Base-by-base conservation (phyloP, 371 early-diverging fungal genomes). In the Smittium culicis region DNA sequence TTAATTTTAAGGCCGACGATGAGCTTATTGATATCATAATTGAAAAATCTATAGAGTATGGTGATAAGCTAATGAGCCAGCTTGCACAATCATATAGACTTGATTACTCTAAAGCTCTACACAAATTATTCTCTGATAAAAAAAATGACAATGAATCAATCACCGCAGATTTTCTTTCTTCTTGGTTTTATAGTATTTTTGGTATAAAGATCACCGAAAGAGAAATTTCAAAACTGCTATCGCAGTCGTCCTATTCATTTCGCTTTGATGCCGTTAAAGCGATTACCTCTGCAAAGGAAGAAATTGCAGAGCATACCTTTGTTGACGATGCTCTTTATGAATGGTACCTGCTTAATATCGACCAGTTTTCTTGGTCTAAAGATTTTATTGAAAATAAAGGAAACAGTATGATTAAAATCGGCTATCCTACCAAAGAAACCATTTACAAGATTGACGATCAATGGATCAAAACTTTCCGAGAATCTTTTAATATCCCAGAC, bases 301-400 rank as follows among this genome's bases (percentile, higher is more conserved):
- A 64, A 28, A 34, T 45, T 34, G 65, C 65, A 25, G 65, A 64
- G 28, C 65, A 64, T 64, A 64, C 65, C 25, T 64, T 64, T 64
- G 65, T 64, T 45, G 65, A 64, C 30, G 65, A 64, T 45, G 65
- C 65, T 11, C 28, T 64, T 17, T 64, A 64, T 28, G 65, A 64
- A 35, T 64, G 65, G 65, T 64, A 64, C 28, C 27, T 64, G 54
- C 28, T 64, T 16, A 64, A 64, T 34, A 25, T 35, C 27, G 35
- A 35, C 16, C 3, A 45, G n/a, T 64, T 35, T 35, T 3, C n/a
- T 24, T 64, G 65, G 65, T n/a, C 35, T 28, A 34, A 64, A 24
- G 25, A 28, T 5, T 11, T 35, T 24, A 29, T 64, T 35, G 34
- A 64, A 64, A 17, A 29, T 24, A 34, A 64, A 34, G 65, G 34